Evolutionary conservation across 2,329 filamentous ascomycete species (phyloP).

Genomic region (Penicillium freii): DNA sequence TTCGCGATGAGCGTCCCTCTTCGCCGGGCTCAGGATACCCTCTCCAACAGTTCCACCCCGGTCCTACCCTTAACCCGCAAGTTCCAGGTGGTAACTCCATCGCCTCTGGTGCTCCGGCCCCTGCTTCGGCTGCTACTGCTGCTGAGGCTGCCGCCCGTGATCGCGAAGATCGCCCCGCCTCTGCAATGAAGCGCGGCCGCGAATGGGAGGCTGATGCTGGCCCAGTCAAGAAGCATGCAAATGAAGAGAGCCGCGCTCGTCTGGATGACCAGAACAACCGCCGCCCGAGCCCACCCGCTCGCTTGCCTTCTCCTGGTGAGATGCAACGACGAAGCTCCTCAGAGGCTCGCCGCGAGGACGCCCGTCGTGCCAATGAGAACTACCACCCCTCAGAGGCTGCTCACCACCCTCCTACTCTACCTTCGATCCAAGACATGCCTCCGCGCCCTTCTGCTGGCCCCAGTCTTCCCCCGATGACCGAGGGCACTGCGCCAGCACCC

Average conservation of each 20-base stretch:
- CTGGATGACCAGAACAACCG: slow-evolving; percentile 81
- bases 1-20: slow-evolving; percentile 81
- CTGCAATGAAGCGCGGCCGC: slow-evolving; percentile 76
- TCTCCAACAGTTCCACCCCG: slow-evolving; percentile 76
- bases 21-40: slow-evolving; percentile 87
- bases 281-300: slow-evolving; percentile 59
- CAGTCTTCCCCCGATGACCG: slow-evolving; percentile 58
- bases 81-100: slow-evolving; percentile 46
- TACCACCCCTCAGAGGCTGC: slow-evolving; percentile 93
- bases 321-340: slow-evolving; percentile 75
- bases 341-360: slow-evolving; percentile 64
- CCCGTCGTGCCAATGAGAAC: slow-evolving; percentile 70
- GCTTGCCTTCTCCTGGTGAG: slow-evolving; percentile 64
- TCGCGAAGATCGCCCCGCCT: slow-evolving; percentile 71
- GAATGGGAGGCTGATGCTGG: slow-evolving; percentile 87
- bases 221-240: slow-evolving; percentile 75
- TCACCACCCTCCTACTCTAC: slow-evolving; percentile 70
- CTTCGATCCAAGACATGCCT: slow-evolving; percentile 49
- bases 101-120: slow-evolving; percentile 65
- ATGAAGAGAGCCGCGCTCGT: slow-evolving; percentile 81
- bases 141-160: slow-evolving; percentile 67
- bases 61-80: slow-evolving; percentile 58
- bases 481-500: slow-evolving; percentile 41
- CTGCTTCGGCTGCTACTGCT: slow-evolving; percentile 63
- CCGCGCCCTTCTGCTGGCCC: slow-evolving; percentile 49